Conservation (phyloP, 2,329 filamentous ascomycete species). For the Sporothrix humicola region DNA sequence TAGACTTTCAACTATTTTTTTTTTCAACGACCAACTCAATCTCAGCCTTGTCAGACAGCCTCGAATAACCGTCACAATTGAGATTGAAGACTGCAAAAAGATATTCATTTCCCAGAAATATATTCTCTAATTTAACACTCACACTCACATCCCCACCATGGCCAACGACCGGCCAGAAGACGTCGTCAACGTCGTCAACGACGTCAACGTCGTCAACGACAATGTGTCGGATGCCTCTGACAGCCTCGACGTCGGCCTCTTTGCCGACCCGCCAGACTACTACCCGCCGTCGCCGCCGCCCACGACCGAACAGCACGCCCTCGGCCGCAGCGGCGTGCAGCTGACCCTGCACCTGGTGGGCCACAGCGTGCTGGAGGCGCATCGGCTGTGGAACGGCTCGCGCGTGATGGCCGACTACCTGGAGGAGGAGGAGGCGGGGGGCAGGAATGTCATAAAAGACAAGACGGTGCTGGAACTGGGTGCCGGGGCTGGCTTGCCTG, state of each 20-base stretch:
- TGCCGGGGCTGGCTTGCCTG: conserved; percentile 83
- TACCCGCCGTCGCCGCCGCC: conserved; percentile 78
- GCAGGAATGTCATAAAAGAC: conserved; percentile 56
- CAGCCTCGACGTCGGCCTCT: conserved; percentile 53
- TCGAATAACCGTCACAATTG: not conserved
- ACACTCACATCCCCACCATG: not conserved
- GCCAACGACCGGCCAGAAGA: not conserved
- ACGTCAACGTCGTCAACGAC: not conserved
- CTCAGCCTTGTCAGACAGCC: not conserved
- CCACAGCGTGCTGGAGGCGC: conserved; percentile 85
- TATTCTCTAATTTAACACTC: too few species aligned
- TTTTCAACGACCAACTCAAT: not conserved
- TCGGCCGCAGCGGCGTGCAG: conserved; percentile 60
- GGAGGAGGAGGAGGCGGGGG: conserved; percentile 55
- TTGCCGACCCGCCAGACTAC: conserved; percentile 81
- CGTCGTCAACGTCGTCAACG: not conserved
- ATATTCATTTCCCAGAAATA: too few species aligned
- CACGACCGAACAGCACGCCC: conserved; percentile 72
- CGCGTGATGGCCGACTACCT: conserved; percentile 79
- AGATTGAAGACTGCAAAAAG: not conserved
- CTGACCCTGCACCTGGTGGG: conserved; percentile 70
- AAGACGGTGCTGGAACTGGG: conserved; percentile 86
- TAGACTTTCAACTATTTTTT: not conserved
- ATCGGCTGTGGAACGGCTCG: conserved; percentile 89
- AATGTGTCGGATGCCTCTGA: conserved; percentile 28